These are phyloP conservation scores for Cladosporium sp. DNA, from an alignment of 2,329 filamentous ascomycete species.

Conservation along the genomic window DNA sequence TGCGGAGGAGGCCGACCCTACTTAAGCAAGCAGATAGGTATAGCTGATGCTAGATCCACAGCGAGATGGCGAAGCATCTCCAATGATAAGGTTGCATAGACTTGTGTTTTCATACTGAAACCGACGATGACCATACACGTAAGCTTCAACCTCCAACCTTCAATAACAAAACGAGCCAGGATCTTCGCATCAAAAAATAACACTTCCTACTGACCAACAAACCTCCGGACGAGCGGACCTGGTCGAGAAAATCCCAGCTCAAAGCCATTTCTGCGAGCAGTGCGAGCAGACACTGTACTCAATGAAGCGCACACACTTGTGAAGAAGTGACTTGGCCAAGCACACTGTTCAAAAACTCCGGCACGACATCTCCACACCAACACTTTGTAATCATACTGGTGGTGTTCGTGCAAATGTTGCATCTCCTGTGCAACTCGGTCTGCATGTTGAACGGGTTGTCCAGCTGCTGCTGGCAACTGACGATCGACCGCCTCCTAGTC, in stretches of 20 bases:
- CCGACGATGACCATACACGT: background rate
- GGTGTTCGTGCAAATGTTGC: conserved; percentile 38
- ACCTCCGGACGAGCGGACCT: background rate
- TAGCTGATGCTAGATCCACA: background rate
- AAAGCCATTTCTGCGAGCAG: conserved; percentile 46
- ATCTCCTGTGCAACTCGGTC: conserved; percentile 19
- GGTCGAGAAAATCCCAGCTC: background rate
- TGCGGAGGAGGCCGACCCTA: background rate
- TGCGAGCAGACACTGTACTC: conserved; percentile 44
- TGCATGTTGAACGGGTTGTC: background rate
- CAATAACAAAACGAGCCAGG: background rate
- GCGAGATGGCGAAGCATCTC: background rate
- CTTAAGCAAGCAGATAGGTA: background rate
- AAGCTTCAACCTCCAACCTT: background rate
- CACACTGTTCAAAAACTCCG: conserved; percentile 49
- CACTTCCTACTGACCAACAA: background rate
- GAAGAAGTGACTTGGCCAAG: conserved; percentile 39
- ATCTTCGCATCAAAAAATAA: background rate
- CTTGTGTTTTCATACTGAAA: background rate
- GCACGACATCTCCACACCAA: too few species aligned
- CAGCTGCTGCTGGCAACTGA: conserved; percentile 20
- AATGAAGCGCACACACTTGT: conserved; percentile 41
- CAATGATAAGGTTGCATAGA: background rate
- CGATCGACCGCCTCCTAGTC: conserved; percentile 1
- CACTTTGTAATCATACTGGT: conserved; percentile 43